Evolutionary conservation across 352 stramenopile genomes (phyloP).

Genomic region (Phytophthora multivora): DNA sequence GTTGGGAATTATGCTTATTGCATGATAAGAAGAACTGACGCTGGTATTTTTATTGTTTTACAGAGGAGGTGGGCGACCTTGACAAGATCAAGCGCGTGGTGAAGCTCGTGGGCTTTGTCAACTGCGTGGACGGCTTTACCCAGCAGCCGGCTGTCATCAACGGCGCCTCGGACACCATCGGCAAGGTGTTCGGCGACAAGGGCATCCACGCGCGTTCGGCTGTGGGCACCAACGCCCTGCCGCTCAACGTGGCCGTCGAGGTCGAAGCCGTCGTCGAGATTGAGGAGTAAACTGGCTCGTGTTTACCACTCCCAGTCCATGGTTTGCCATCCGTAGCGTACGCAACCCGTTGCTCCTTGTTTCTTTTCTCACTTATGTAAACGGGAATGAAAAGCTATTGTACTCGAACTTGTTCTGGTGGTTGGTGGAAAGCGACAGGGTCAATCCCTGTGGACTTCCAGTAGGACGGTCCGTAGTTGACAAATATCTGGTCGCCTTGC

Average conservation of each 20-base stretch:
- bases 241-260: slow-evolving; percentile 96
- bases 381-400: slow-evolving; percentile 24
- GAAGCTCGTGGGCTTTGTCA: slow-evolving; percentile 97
- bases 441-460: slow-evolving; percentile 69
- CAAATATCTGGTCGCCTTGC: slow-evolving; percentile 68
- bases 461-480: slow-evolving; percentile 74
- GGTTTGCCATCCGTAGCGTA: slow-evolving; percentile 1
- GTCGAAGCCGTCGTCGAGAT: slow-evolving; percentile 97
- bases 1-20: not conserved
- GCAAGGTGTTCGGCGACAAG: slow-evolving; percentile 91
- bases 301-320: not conserved
- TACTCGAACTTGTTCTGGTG: slow-evolving; percentile 14
- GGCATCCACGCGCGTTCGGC: slow-evolving; percentile 93
- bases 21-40: not conserved
- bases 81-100: slow-evolving; percentile 94
- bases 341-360: slow-evolving; percentile 13
- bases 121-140: slow-evolving; percentile 93
- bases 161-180: slow-evolving; percentile 93
- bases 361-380: slow-evolving; percentile 26
- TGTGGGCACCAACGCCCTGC: slow-evolving; percentile 96
- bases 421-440: slow-evolving; percentile 44
- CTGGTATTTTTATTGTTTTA: slow-evolving; percentile 1
- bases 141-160: slow-evolving; percentile 95
- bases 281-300: slow-evolving; percentile 56
- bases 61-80: slow-evolving; percentile 90